These are phyloP conservation scores for Trichoderma orchidacearum DNA, from an alignment of 495 filamentous ascomycete genomes.

Conservation along the genomic window DNA sequence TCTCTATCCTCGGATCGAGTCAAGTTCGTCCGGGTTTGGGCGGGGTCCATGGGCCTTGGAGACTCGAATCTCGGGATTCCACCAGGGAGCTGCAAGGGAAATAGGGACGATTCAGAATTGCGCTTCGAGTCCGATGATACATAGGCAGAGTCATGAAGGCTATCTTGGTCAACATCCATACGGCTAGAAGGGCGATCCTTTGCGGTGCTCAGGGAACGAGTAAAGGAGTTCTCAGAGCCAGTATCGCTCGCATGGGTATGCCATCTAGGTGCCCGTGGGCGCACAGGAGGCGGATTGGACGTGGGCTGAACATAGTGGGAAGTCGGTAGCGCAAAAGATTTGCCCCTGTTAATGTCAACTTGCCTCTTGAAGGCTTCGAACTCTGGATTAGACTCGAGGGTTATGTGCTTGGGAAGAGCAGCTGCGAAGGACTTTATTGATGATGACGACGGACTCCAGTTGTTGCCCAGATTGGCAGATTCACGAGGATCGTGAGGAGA, in stretches of 20 bases:
- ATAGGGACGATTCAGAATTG: slow-evolving; percentile 27
- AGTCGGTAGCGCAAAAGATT: slow-evolving; percentile 35
- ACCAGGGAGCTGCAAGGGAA: slow-evolving; percentile 18
- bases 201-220: neutral
- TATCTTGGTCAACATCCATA: slow-evolving; percentile 18
- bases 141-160: slow-evolving; percentile 30
- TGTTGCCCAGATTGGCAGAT: slow-evolving; percentile 45
- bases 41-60: slow-evolving; percentile 9
- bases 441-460: slow-evolving; percentile 59
- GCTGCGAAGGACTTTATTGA: slow-evolving; percentile 54
- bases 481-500: slow-evolving; percentile 41
- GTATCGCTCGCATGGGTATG: slow-evolving; percentile 24
- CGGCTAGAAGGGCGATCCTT: slow-evolving; percentile 6
- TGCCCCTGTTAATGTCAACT: slow-evolving; percentile 42
- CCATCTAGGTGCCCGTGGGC: slow-evolving; percentile 24
- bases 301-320: slow-evolving; percentile 23
- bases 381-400: slow-evolving; percentile 59
- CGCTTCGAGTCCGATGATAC: slow-evolving; percentile 32
- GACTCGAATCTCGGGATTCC: slow-evolving; percentile 11
- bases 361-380: slow-evolving; percentile 64
- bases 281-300: slow-evolving; percentile 13
- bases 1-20: slow-evolving; percentile 34
- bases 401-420: slow-evolving; percentile 52
- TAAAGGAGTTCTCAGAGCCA: slow-evolving; percentile 10
- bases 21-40: slow-evolving; percentile 13